Evolutionary conservation across 2,329 filamentous ascomycete species (phyloP).

Genomic region (Colletotrichum nymphaeae): DNA sequence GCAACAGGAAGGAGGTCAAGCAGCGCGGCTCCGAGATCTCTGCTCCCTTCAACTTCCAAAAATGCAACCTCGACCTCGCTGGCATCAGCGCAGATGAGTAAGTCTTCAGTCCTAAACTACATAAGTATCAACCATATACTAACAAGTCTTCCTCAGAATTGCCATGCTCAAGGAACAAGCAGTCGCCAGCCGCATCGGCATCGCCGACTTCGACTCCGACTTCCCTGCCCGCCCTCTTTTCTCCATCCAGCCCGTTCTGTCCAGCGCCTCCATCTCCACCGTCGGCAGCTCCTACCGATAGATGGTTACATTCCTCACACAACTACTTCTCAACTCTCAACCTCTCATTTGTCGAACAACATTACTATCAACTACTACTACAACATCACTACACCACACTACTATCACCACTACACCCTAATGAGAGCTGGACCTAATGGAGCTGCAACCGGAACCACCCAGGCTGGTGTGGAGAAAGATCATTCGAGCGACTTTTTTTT

Average conservation of each 20-base stretch:
- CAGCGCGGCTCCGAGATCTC: slow-evolving; percentile 59
- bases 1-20: slow-evolving; percentile 56
- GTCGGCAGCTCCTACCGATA: slow-evolving; percentile 27
- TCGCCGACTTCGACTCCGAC: slow-evolving; percentile 47
- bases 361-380: neutral
- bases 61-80: slow-evolving; percentile 62
- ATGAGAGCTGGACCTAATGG: slow-evolving; percentile 22
- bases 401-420: neutral
- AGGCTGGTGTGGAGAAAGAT: slow-evolving; percentile 10
- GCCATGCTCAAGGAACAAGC: slow-evolving; percentile 64
- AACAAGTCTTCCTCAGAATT: slow-evolving; percentile 50
- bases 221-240: slow-evolving; percentile 25
- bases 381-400: neutral
- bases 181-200: slow-evolving; percentile 59
- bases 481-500: neutral
- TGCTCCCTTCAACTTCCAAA: slow-evolving; percentile 68
- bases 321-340: neutral
- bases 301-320: neutral
- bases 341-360: neutral
- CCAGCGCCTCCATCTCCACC: slow-evolving; percentile 31
- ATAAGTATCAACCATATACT: neutral
- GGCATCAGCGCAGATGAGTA: slow-evolving; percentile 71
- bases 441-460: slow-evolving; percentile 17
- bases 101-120: slow-evolving; percentile 41
- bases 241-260: slow-evolving; percentile 25